Evolutionary conservation across 2,329 filamentous ascomycete species (phyloP).

Genomic region (Neonectria sp.): DNA sequence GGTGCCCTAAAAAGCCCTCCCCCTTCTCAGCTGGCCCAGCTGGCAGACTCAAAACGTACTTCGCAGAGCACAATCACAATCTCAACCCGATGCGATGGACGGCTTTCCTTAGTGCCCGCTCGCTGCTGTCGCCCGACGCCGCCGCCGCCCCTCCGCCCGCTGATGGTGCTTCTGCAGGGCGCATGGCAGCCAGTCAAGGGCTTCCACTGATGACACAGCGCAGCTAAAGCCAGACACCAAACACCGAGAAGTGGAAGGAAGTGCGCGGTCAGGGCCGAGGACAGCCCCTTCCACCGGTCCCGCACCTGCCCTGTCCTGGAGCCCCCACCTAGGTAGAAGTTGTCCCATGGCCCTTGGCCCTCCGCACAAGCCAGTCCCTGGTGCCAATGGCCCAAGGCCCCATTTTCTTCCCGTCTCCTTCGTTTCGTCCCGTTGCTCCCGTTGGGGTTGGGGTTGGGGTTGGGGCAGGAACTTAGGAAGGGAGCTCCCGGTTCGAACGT

Average conservation of each 20-base stretch:
- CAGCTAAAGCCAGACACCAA: neutral
- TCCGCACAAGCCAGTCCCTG: slow-evolving; percentile 32
- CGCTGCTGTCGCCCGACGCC: slow-evolving; percentile 31
- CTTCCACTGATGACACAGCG: neutral
- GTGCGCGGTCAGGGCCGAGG: slow-evolving; percentile 5
- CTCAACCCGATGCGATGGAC: slow-evolving; percentile 41
- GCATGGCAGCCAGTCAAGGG: slow-evolving; percentile 6
- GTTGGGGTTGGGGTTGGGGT: slow-evolving; percentile 17
- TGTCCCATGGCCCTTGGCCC: neutral
- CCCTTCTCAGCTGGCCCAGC: slow-evolving; percentile 6
- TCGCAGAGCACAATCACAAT: slow-evolving; percentile 16
- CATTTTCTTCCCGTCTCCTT: slow-evolving; percentile 36
- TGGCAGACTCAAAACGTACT: slow-evolving; percentile 8
- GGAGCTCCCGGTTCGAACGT: neutral
- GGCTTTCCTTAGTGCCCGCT: slow-evolving; percentile 47
- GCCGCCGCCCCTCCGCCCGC: slow-evolving; percentile 30
- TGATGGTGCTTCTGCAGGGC: slow-evolving; percentile 23
- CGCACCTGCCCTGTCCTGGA: slow-evolving; percentile 22
- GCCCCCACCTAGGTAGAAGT: slow-evolving; percentile 7
- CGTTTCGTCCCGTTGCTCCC: slow-evolving; percentile 46
- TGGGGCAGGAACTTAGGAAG: slow-evolving; percentile 4
- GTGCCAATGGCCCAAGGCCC: slow-evolving; percentile 27
- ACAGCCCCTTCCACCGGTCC: neutral
- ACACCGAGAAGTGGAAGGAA: slow-evolving; percentile 3
- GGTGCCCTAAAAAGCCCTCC: neutral